Evolutionary conservation across 148 eudicot species (phyloP), one percentile per base, ranked within the genome.

Genomic region (Oxyria digyna): DNA sequence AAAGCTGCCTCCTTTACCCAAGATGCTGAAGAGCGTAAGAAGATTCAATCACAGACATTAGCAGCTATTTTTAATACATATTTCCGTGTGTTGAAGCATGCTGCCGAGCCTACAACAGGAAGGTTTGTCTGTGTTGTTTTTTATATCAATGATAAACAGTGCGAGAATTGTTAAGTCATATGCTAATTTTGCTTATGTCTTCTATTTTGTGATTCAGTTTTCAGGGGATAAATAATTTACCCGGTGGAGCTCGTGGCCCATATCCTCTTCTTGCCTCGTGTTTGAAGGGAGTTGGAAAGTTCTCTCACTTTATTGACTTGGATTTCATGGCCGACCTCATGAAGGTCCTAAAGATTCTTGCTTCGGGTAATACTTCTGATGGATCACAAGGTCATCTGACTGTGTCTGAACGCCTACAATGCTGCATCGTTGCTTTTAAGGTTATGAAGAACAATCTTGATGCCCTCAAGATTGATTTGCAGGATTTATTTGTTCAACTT

Each of bases 341-440:
- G 83, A 88, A 82, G 71, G 85, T 85, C 73, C 87, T 94, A 70
- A 84, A 96, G 71, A 91, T 84, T 79, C 97, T 94, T 80, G 96
- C 96, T 76, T 85, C 91, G 32, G 82, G 80, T 57, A 78, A 86
- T 32, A 41, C 68, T 42, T 42, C 67, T 4, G 82, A 67, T 59
- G 74, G 77, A 78, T 75, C 80, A 37, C 73, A 80, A 69, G 70
- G 71, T 45, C 69, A 57, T 42, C 68, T 94, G 85, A 82, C 93
- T 4, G 89, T 94, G 41, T 81, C 97, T 50, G 99, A 94, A 73
- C 85, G 96, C 46, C 68, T 94, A 74, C 84, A 79, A 38, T 94
- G 99, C 83, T 94, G 99, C 84, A 88, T 90, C 68, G 93, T 90
- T 62, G 97, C 99, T 45, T 94, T 94, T 72, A 87, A 85, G 83